Evolutionary conservation across 2,329 filamentous ascomycete genomes (phyloP), one percentile per base, ranked within the genome.

Genomic region (Colletotrichum shisoi): DNA sequence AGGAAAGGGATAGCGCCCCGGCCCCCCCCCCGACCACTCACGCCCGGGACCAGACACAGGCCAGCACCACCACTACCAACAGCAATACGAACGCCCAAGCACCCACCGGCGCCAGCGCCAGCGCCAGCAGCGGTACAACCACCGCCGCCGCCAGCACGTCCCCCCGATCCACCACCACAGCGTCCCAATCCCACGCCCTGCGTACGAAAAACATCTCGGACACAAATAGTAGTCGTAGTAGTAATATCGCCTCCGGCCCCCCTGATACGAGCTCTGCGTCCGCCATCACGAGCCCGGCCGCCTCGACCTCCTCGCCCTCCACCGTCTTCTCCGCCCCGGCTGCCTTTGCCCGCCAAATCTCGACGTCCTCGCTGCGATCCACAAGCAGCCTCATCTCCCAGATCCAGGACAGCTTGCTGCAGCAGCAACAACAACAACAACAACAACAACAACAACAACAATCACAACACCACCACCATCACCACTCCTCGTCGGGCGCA

Each of bases 371-470:
- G 2, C 51, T 52, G 4, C 56, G 60, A 3, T 70, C 69, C n/a
- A 63, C 56, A 24, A 66, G 61, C 31, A 69, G 65, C 45, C 70
- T 71, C 62, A 70, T 71, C 51, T 68, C 71, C 45, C 71, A 70
- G 44, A 68, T 71, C 21, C 69, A 71, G 54, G 64, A 72, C 45
- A 59, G 63, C n/a, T 48, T 68, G 59, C 68, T 66, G 7, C 69
- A 62, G 9, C 57, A 61, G 39, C 71, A 66, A n/a, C 57, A 57
- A 6, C 60, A 59, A 15, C 64, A 62, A 12, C 63, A 63, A n/a
- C 64, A 62, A n/a, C 54, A 40, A 31, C 24, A 21, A 21, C 3
- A 2, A 21, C 71, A 66, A 21, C 57, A 57, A 4, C 61, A 57
- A 17, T 62, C 61, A 9, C 63, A 63, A 13, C 64, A 60, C 17